phyloP scores from a whole-genome alignment of 2,329 filamentous ascomycete species.

The Colletotrichum liriopes region DNA sequence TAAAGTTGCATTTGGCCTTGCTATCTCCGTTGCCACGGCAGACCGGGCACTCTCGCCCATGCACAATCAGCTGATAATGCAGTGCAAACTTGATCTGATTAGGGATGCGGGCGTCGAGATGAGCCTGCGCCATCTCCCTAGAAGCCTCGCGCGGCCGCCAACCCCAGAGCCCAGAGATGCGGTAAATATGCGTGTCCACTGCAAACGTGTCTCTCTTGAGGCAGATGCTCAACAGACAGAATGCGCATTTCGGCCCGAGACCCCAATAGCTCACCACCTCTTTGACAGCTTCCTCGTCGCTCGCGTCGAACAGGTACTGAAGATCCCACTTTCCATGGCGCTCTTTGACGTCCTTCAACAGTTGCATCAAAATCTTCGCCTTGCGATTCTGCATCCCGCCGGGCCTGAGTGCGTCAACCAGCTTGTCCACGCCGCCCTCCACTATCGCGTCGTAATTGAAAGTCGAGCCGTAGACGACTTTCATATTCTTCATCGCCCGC shows the following conservation, averaged over 20 bases:
- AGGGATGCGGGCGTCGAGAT: slow-evolving; percentile 6
- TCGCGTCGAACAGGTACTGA: slow-evolving; percentile 22
- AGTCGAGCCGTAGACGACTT: slow-evolving; percentile 23
- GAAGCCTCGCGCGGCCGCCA: slow-evolving; percentile 3
- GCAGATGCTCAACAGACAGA: slow-evolving; percentile 31
- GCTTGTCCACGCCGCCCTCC: slow-evolving; percentile 23
- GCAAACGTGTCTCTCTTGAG: slow-evolving; percentile 16
- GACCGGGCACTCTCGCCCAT: slow-evolving; percentile 19
- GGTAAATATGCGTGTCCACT: slow-evolving; percentile 27
- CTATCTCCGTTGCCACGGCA: slow-evolving; percentile 16
- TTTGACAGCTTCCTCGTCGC: slow-evolving; percentile 23
- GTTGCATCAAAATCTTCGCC: slow-evolving; percentile 24
- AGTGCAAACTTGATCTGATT: slow-evolving; percentile 25
- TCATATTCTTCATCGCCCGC: slow-evolving; percentile 30
- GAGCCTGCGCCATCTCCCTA: slow-evolving; percentile 11
- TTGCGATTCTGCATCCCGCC: slow-evolving; percentile 33
- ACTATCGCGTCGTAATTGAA: slow-evolving; percentile 24
- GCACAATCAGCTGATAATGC: slow-evolving; percentile 19
- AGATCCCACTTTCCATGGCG: slow-evolving; percentile 32
- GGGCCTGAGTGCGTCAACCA: slow-evolving; percentile 16
- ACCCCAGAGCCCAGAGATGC: slow-evolving; percentile 21
- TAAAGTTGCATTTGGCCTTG: background rate
- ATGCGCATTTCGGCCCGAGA: slow-evolving; percentile 18
- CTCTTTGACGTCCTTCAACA: slow-evolving; percentile 17
- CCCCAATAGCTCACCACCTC: slow-evolving; percentile 31